Base-by-base conservation (phyloP, 805 yeast species). In the Hanseniaspora lachancei region DNA sequence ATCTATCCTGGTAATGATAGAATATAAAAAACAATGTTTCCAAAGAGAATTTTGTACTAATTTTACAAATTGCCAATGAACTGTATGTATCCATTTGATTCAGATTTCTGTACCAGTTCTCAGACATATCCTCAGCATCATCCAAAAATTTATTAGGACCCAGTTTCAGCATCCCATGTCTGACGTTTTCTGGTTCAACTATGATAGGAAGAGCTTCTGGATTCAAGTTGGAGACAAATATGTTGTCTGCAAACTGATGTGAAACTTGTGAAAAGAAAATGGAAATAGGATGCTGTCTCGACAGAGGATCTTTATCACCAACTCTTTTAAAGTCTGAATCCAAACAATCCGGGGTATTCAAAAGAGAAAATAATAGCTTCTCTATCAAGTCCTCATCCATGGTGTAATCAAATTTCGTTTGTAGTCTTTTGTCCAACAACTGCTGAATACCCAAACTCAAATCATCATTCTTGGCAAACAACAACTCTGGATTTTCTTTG, bases 21-120 rank as follows among this genome's bases (percentile, higher is more conserved):
- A 93, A 93, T 51, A 91, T 85, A 74, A 86, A 93, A 62, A 91
- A 89, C 61, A 93, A 70, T 1, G 97, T 91, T 64, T 89, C 96
- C 35, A 81, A 73, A 64, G 88, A 95, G 63, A 91, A 78, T 62
- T 84, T 87, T 29, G 77, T 72, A 69, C 86, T 72, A n/a, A 74
- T 70, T 64, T 80, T 86, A 57, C 80, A 79, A 68, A 81, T 74
- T 1, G 70, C 68, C 10, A 69, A 64, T 23, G 62, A 63, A 5
- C 69, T 62, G 57, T 68, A 66, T 20, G 67, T 62, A 58, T 68
- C 72, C 46, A 60, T 62, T 21, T 55, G 50, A 4, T 44, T 29
- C 13, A 53, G 3, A 29, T 39, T 53, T 24, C 20, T 46, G 27
- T 23, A 29, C 53, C 57, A 59, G 35, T 57, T 60, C 9, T 18